Base-by-base conservation (phyloP, 495 filamentous ascomycete species). In the Thermochaetoides thermophila region DNA sequence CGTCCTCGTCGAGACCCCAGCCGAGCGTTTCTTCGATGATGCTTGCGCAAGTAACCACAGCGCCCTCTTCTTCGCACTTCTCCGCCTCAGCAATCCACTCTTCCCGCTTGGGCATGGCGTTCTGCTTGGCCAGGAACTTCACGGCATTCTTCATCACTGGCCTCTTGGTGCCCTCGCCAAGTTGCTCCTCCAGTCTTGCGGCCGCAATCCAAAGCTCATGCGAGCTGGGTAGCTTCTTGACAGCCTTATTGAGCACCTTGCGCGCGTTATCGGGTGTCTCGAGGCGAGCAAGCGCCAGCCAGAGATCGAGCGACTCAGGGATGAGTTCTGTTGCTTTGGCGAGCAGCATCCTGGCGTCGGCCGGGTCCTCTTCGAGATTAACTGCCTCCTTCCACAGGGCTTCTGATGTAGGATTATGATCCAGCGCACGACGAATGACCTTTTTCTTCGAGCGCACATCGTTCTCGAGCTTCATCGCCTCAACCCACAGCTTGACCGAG, bases 371-470 rank as follows among this genome's bases (percentile, higher is more conserved):
- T 47, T 94, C 87, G 25, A 95, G 60, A 42, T 96, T 96, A 27
- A 96, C 86, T n/a, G 85, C 77, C 48, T 89, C 81, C 53, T 95
- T 96, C 89, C 89, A 99, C 20, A 99, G 69, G 18, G 78, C 75
- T 17, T 95, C 85, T 0, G 87, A 95, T 43, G 91, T 79, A 2
- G 81, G 85, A 30, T 91, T 81, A 44, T 86, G 74, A 48, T 95
- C 76, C 27, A 96, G 64, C 15, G 91, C 89, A 47, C 84, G 79
- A 37, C 84, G 67, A 18, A 93, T 66, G 11, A 99, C 91, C 44
- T 83, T 74, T 60, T 95, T 96, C 57, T 84, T 87, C 1, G 81
- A 77, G 20, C 73, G 65, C 2, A 69, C 51, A 32, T 87, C 80
- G 2, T 74, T 73, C 51, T 99, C 89, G 17, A 99, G 60, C 42